Conservation (phyloP, 441 rosid species). For the Populus hybrid region DNA sequence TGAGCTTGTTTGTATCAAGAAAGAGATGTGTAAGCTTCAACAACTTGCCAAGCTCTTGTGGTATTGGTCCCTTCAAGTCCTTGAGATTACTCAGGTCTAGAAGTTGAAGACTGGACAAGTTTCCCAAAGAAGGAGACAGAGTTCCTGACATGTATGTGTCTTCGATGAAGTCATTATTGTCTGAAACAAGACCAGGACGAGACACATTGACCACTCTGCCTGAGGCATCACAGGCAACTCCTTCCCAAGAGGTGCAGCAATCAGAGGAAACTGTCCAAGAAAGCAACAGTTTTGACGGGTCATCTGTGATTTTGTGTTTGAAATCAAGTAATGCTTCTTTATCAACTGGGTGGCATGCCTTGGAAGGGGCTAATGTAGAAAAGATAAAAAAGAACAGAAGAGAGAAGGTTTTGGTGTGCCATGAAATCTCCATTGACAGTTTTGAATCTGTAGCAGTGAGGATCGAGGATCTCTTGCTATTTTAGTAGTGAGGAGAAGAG, state of each 20-base stretch:
- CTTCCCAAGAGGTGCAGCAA: constrained; percentile 57
- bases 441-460: background rate
- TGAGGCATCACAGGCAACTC: constrained; percentile 38
- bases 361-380: constrained; percentile 13
- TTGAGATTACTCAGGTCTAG: constrained; percentile 55
- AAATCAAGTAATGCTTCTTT: constrained; percentile 46
- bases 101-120: constrained; percentile 39
- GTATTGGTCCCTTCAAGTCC: constrained; percentile 45
- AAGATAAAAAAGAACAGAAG: constrained; percentile 14
- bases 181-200: constrained; percentile 36
- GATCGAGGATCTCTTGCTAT: background rate
- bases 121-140: constrained; percentile 46
- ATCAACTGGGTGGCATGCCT: constrained; percentile 37
- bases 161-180: constrained; percentile 21
- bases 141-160: constrained; percentile 51
- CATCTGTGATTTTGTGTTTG: constrained; percentile 40
- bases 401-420: constrained; percentile 1
- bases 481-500: background rate
- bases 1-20: constrained; percentile 44
- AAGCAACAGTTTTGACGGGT: constrained; percentile 42
- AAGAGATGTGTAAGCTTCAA: constrained; percentile 29
- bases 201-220: constrained; percentile 45
- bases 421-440: constrained; percentile 27
- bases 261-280: constrained; percentile 44
- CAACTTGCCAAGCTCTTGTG: constrained; percentile 38